A percentile compares a stretch with the other conserved stretches of the same genome.
Conservation (phyloP, 1,284 basidiomycete species). For the Boletus sp. region DNA sequence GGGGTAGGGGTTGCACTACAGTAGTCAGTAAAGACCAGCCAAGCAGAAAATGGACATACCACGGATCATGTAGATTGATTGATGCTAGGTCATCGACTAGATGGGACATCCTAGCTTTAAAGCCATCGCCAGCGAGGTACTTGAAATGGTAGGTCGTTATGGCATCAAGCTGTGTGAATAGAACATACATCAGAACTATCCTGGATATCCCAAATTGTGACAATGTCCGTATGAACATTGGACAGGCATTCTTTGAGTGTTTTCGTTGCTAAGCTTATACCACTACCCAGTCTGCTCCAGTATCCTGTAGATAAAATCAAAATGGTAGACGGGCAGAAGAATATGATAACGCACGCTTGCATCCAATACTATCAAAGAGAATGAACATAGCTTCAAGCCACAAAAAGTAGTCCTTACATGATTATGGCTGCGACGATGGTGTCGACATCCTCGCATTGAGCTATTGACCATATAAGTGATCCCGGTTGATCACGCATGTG, state of each 20-base stretch:
- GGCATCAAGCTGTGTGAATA: neutral
- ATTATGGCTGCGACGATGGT: neutral
- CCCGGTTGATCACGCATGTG: neutral
- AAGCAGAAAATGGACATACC: neutral
- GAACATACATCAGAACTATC: conserved; percentile 7
- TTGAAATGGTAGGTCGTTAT: neutral
- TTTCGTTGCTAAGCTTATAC: conserved; percentile 1
- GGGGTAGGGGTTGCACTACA: neutral
- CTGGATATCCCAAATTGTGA: conserved; percentile 12
- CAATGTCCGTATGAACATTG: conserved; percentile 10
- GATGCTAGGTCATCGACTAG: conserved; percentile 9
- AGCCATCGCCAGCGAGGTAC: conserved; percentile 13
- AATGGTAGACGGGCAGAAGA: neutral
- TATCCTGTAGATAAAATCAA: neutral
- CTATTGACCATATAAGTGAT: neutral
- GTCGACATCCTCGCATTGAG: neutral
- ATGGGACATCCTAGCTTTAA: conserved; percentile 14
- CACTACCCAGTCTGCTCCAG: conserved; percentile 3
- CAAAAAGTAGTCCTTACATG: neutral
- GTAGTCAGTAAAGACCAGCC: neutral
- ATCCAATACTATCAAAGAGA: neutral
- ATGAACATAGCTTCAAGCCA: neutral
- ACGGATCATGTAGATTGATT: neutral
- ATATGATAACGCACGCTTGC: neutral
- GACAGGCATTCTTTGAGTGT: conserved; percentile 3